Conservation (phyloP, 768 basidiomycete species). For the Saitozyma sp. region DNA sequence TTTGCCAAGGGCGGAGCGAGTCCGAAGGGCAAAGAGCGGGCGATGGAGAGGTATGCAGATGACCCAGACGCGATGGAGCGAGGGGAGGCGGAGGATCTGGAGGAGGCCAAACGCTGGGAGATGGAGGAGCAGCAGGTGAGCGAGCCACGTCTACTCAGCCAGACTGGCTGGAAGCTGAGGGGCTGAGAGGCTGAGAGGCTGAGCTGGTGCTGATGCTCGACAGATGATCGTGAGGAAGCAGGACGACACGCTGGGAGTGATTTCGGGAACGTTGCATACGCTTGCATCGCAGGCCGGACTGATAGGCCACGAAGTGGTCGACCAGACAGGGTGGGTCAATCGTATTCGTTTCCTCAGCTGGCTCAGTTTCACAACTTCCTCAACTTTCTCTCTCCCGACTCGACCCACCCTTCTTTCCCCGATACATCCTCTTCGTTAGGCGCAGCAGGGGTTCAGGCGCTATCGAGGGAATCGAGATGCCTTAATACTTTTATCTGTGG, state of each 20-base stretch:
- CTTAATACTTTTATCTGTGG: too few species aligned
- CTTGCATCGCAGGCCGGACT: constrained; percentile 87
- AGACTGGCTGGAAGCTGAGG: background rate
- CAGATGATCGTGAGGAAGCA: constrained; percentile 86
- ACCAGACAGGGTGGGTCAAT: constrained; percentile 82
- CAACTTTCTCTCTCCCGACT: background rate
- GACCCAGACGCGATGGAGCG: constrained; percentile 26
- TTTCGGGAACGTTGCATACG: constrained; percentile 79
- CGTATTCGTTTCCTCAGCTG: background rate
- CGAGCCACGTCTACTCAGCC: too few species aligned
- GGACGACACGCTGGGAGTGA: constrained; percentile 82
- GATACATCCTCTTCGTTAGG: too few species aligned
- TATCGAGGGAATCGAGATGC: too few species aligned
- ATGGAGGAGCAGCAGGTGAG: constrained; percentile 81
- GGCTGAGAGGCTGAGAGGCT: background rate
- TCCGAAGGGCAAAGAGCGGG: constrained; percentile 22
- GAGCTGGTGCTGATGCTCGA: background rate
- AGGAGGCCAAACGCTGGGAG: constrained; percentile 73
- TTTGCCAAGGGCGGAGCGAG: constrained; percentile 2
- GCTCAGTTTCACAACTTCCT: background rate
- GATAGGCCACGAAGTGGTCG: constrained; percentile 88
- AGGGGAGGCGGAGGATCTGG: constrained; percentile 57
- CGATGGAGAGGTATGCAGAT: constrained; percentile 28
- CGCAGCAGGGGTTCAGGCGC: too few species aligned
- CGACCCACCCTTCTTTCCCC: too few species aligned